Base-by-base conservation (phyloP, 768 basidiomycete genomes). In the Strobilomyces dryophilus region DNA sequence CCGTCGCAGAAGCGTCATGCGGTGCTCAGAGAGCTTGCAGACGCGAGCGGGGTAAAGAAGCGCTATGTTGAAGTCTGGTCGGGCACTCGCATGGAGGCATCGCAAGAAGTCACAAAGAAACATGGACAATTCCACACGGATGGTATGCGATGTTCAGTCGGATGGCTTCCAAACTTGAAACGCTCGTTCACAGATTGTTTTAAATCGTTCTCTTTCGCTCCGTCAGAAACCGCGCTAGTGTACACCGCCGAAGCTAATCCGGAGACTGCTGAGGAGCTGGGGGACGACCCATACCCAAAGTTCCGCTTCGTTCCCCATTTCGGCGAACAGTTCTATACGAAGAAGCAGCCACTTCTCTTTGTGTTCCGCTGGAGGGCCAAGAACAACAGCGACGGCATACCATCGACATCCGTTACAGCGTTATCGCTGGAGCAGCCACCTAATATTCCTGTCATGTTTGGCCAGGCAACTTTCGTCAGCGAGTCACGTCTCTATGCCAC, bases 111-210 rank as follows among this genome's bases (percentile, higher is more conserved):
- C 17, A 80, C 83, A 1, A 76, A 81, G 26, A 59, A 61, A 5
- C 84, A 87, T 53, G 80, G 77, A 0, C 73, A 75, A 10, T 87
- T 85, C 57, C 84, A 84, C 58, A 70, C 77, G 5, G 85, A 89
- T 57, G 83, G 86, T 83, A 54, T 52, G 1, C 24, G 24, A 6
- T 18, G 64, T 47, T 32, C 17, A 14, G 3, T 20, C 8, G 8
- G 26, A 12, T 21, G 9, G 29, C 36, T 9, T 6, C 36, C 37
- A 8, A 15, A 5, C 29, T 29, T 29, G 29, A 29, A 9, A 6
- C 24, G 5, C 41, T 57, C 27, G 57, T 20, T 12, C 20, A 8
- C 50, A 87, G 85, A 84, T 47, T 75, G 69, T 49, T 60, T 85
- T 15, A 73, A 74, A 4, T 76, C 78, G 0, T 65, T 85, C 12